Evolutionary conservation across 78 protist species (phyloP), one percentile per base, ranked within the genome.

Genomic region (Monocercomonoides exilis): DNA sequence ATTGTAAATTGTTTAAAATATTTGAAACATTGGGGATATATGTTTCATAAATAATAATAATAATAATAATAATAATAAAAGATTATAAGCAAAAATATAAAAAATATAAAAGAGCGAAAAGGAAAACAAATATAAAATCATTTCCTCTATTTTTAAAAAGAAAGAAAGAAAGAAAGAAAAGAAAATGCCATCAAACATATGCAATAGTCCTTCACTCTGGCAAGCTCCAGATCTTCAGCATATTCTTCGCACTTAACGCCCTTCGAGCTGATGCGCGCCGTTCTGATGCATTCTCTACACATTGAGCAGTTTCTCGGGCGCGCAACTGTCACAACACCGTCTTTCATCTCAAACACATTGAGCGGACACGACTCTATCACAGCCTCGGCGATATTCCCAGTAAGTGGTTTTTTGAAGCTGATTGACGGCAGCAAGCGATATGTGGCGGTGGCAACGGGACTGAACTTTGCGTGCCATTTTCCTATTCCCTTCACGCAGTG

Each of bases 391-490:
- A 6, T 85, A 2, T 87, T 93, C 3, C 95, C 94, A 0, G 2
- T n/a, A 46, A 94, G 44, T 1, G 34, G 90, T 11, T 84, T 81
- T 43, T 41, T 80, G 41, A 96, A 6, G 2, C 41, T 5, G 43
- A 93, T 86, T 38, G 84, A 85, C 2, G 99, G 99, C 85, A 94
- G 29, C 44, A 96, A 87, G 11, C 96, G 84, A 88, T 97, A 97
- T 43, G 92, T 89, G 1, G 97, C 96, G n/a, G 99, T 95, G 1
- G 92, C 91, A 6, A 96, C 98, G 2, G 98, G 98, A 38, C 94
- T 91, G 96, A 96, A 97, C 88, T 97, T 97, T 77, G 98, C 97
- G 82, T 97, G 99, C 32, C 44, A 84, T 80, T 91, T 92, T 3
- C 98, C 99, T 21, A 94, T 89, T 41, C 98, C 97, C 80, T 92